These are phyloP conservation scores for Ganoderma sinense DNA, from an alignment of 1,284 basidiomycete species.

Conservation along the genomic window DNA sequence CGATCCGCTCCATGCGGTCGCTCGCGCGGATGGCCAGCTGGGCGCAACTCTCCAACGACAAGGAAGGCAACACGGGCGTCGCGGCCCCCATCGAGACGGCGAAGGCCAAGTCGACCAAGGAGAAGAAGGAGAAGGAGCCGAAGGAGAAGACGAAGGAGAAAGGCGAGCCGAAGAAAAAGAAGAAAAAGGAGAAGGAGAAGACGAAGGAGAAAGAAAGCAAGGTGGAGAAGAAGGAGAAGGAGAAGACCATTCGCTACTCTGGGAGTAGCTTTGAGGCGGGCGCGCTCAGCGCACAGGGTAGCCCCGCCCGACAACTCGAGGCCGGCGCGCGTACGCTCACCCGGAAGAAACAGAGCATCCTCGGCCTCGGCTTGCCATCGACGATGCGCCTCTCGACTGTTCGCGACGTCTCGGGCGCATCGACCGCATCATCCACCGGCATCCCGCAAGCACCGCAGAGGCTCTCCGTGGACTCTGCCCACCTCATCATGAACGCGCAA, in stretches of 20 bases:
- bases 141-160: slow-evolving; percentile 40
- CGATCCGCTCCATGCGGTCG: slow-evolving; percentile 76
- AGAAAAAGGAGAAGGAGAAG: slow-evolving; percentile 42
- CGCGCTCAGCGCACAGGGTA: slow-evolving; percentile 51
- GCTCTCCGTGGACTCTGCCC: slow-evolving; percentile 56
- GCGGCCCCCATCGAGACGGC: slow-evolving; percentile 21
- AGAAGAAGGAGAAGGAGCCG: slow-evolving; percentile 37
- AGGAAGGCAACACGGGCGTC: slow-evolving; percentile 39
- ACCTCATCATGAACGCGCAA: slow-evolving; percentile 36
- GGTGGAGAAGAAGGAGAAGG: slow-evolving; percentile 42
- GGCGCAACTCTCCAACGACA: slow-evolving; percentile 60
- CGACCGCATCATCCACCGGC: slow-evolving; percentile 22
- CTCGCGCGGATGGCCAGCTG: slow-evolving; percentile 76
- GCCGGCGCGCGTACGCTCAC: slow-evolving; percentile 44
- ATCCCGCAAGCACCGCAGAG: slow-evolving; percentile 39
- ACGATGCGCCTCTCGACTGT: slow-evolving; percentile 53
- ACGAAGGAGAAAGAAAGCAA: slow-evolving; percentile 42
- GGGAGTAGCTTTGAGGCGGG: slow-evolving; percentile 74
- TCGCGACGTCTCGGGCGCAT: slow-evolving; percentile 51
- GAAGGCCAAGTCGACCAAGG: slow-evolving; percentile 33
- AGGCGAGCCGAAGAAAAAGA: slow-evolving; percentile 39
- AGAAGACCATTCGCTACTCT: slow-evolving; percentile 51
- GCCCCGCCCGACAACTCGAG: slow-evolving; percentile 25
- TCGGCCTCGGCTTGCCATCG: slow-evolving; percentile 55
- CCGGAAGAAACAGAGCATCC: slow-evolving; percentile 65